Base-by-base conservation (phyloP, 2,329 filamentous ascomycete species). In the Pseudopithomyces maydicus region DNA sequence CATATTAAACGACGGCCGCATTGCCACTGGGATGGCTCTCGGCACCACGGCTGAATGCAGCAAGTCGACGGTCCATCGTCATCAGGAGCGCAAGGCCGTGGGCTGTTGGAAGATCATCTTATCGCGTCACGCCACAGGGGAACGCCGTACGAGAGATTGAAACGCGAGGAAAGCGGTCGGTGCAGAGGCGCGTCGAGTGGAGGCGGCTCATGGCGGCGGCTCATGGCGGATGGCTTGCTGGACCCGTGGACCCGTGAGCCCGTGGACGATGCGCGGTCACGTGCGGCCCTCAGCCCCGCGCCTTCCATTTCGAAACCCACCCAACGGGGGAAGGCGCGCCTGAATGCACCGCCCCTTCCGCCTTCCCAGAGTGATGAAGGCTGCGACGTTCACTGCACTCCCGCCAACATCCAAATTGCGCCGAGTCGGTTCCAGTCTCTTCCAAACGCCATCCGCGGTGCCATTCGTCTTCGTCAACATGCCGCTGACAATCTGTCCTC, bases 321-420 rank as follows among this genome's bases (percentile, higher is more conserved):
- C 47, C 20, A 41, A 29, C 12, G 15, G 11, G 47, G 47, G 29
- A 49, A 41, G 47, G 29, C 47, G 20, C 35, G 35, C 47, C 20
- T 41, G 47, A 43, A 32, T 14, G 12, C 20, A 50, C 2, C 26
- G 22, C 23, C 48, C 38, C 38, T 42, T 20, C 11, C 23, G 36
- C 38, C 38, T 42, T 20, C 11, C 17, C 35, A 32, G 12, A 46
- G 11, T 26, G 20, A 29, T 39, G n/a, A 10, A n/a, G 23, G 35
- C 33, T 17, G 33, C 20, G n/a, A 6, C 41, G 10, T 23, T 51
- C 38, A n/a, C 38, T 33, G 42, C 48, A 35, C 22, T 43, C 38
- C 15, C 33, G 38, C 23, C 38, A 33, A 43, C 48, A 35, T 29
- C 48, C 48, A 51, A 10, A 51, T 51, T 42, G 38, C 38, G 48